A percentile compares a stretch with the other conserved stretches of the same genome.
These are phyloP conservation scores for Inonotus hispidus DNA, from an alignment of 1,284 basidiomycete genomes.

Conservation along the genomic window DNA sequence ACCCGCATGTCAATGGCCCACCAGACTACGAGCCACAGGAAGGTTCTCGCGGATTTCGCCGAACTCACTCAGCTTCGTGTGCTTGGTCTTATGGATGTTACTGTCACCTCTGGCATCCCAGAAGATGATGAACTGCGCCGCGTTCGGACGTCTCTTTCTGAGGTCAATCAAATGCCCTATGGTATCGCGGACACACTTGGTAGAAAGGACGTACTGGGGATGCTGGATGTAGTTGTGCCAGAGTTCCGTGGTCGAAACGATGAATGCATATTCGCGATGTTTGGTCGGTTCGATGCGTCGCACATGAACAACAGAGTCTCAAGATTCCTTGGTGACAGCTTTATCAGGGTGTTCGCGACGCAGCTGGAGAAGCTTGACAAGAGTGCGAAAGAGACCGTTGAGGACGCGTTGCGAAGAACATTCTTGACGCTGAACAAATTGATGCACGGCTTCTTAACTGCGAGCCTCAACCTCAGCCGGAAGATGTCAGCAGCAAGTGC, in stretches of 20 bases:
- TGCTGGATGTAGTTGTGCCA: conserved; percentile 92
- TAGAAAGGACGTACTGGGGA: conserved; percentile 70
- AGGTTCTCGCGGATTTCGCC: conserved; percentile 81
- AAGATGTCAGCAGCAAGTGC: conserved; percentile 68
- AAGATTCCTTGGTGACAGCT: conserved; percentile 81
- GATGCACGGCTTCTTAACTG: conserved; percentile 59
- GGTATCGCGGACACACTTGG: conserved; percentile 97
- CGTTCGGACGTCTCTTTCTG: conserved; percentile 87
- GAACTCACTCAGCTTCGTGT: conserved; percentile 78
- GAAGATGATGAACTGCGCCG: conserved; percentile 92
- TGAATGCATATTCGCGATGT: conserved; percentile 96
- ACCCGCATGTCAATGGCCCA: conserved; percentile 17
- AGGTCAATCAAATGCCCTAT: conserved; percentile 92
- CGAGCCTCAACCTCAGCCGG: conserved; percentile 38
- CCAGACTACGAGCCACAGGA: conserved; percentile 33
- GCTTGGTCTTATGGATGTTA: conserved; percentile 97
- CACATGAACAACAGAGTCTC: conserved; percentile 60
- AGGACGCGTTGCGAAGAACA: conserved; percentile 78
- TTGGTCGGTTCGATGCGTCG: conserved; percentile 72
- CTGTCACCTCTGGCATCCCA: conserved; percentile 80
- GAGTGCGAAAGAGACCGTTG: conserved; percentile 50
- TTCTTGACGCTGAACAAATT: conserved; percentile 84
- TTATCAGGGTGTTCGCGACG: conserved; percentile 54
- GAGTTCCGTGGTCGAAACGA: conserved; percentile 74
- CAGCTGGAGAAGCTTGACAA: conserved; percentile 51